Conservation (phyloP, 2,329 filamentous ascomycete genomes). For the Scedosporium apiospermum region DNA sequence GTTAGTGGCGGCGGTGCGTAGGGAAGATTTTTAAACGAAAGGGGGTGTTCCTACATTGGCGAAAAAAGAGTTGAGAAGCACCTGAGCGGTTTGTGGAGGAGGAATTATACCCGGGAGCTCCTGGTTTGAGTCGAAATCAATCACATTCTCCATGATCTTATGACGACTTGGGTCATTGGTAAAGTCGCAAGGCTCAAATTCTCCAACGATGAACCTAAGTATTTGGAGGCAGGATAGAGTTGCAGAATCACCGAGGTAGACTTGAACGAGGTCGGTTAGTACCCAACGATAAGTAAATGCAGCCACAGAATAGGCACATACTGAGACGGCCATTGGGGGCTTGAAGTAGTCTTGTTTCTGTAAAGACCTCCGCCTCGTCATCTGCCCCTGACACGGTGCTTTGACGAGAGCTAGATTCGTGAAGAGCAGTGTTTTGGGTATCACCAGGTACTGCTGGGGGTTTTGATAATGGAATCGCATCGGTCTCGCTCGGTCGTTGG, state of each 20-base stretch:
- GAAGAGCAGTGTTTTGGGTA: neutral
- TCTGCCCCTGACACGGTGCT: slow-evolving; percentile 35
- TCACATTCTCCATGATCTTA: slow-evolving; percentile 37
- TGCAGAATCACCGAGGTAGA: slow-evolving; percentile 55
- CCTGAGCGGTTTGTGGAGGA: slow-evolving; percentile 34
- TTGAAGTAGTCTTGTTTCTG: slow-evolving; percentile 47
- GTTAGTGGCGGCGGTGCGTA: neutral
- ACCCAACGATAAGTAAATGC: neutral
- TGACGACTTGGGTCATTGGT: slow-evolving; percentile 47
- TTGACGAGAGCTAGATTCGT: slow-evolving; percentile 18
- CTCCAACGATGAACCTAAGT: slow-evolving; percentile 50
- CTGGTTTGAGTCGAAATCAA: neutral
- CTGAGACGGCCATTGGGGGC: slow-evolving; percentile 47
- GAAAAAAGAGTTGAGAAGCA: slow-evolving; percentile 51
- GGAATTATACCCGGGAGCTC: slow-evolving; percentile 5
- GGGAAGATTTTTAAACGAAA: neutral
- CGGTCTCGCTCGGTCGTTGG: neutral
- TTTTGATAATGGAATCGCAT: neutral
- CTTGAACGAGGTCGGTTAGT: slow-evolving; percentile 20
- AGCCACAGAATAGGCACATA: slow-evolving; percentile 24
- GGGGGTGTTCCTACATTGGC: slow-evolving; percentile 35
- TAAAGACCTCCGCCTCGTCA: slow-evolving; percentile 46
- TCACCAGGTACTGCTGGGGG: neutral
- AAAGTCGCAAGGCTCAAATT: slow-evolving; percentile 45
- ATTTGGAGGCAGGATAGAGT: slow-evolving; percentile 51